Evolutionary conservation across 2,329 filamentous ascomycete genomes (phyloP), one percentile per base, ranked within the genome.

Genomic region (Clarireedia monteithiana): DNA sequence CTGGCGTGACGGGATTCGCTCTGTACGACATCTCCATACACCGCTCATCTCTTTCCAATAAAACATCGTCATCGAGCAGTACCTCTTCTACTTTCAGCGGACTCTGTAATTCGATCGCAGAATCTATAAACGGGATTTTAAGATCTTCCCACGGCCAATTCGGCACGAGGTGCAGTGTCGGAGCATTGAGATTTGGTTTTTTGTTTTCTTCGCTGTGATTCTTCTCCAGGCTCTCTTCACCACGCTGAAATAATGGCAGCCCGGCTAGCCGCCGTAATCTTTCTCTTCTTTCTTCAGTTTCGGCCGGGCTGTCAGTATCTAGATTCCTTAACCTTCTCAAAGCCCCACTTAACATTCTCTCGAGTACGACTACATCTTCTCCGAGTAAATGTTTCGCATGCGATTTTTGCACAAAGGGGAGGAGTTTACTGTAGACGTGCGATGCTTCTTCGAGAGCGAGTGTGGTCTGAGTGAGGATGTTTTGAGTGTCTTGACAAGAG

Each of bases 1-100:
- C 44, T 10, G 44, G 34, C 5, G 44, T 53, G 14, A 53, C 24
- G 15, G 36, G 10, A 27, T 20, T 38, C n/a, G 51, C 15, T 36
- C 47, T 20, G 27, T 23, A 38, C 17, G 44, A 9, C 23, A 53
- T 14, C 36, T 53, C 34, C 34, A 39, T 53, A 23, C 44, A 53
- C 44, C 10, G 24, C 47, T 40, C 30, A 2, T 23, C n/a, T 10
- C 3, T 47, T 12, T 15, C 9, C 14, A 26, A 34, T 9, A 34
- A 34, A 34, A 34, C 44, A 39, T 53, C 51, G 20, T 53, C 44
- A 53, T 48, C 44, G 30, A 53, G 36, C 2, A 53, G 44, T 6
- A 53, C 17, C 2, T 53, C 44, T 6, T 20, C 23, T 5, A 53
- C 14, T 10, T 24, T 30, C 7, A 34, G 30, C 1, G 44, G 23